Percentiles rank a stretch among this genome's conserved stretches.
These are phyloP conservation scores for Pogostemon cablin DNA, from an alignment of 257 asterid genomes.

Conservation along the genomic window DNA sequence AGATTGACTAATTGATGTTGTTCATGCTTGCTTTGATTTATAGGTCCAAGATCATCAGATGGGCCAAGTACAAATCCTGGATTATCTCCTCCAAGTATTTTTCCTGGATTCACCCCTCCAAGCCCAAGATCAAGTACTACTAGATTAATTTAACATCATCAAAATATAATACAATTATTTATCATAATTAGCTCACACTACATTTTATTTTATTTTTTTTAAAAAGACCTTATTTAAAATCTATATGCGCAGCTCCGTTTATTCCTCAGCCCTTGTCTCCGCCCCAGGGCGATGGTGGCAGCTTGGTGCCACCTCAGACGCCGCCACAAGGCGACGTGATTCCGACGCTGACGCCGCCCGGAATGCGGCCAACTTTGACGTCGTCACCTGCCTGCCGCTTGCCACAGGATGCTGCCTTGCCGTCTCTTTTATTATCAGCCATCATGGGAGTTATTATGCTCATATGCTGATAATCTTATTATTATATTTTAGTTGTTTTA, in stretches of 20 bases:
- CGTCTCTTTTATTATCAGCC: conserved; percentile 33
- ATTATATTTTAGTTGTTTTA: conserved; percentile 17
- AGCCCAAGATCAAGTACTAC: conserved; percentile 15
- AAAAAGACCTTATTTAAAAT: no score
- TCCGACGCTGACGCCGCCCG: conserved; percentile 62
- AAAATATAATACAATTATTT: no score
- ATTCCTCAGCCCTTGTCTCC: conserved; percentile 41
- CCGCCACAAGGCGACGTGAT: conserved; percentile 39
- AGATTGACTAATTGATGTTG: not conserved
- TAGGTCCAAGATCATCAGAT: conserved; percentile 39
- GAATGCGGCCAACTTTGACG: conserved; percentile 56
- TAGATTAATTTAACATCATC: no score
- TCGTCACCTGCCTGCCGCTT: conserved; percentile 44
- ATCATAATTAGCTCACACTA: no score
- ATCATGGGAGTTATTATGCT: conserved; percentile 40
- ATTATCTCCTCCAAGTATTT: conserved; percentile 16
- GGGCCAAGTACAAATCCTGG: conserved; percentile 42
- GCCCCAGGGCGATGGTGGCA: conserved; percentile 10
- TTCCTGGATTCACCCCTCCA: conserved; percentile 26
- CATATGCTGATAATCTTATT: conserved; percentile 25
- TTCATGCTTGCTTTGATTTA: conserved; percentile 7
- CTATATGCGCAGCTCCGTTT: conserved; percentile 40
- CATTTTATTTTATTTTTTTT: no score
- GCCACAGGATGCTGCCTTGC: conserved; percentile 29
- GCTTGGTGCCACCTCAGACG: conserved; percentile 24